Evolutionary conservation across 2,329 filamentous ascomycete genomes (phyloP), one percentile per base, ranked within the genome.

Genomic region (Talaromyces sp.): DNA sequence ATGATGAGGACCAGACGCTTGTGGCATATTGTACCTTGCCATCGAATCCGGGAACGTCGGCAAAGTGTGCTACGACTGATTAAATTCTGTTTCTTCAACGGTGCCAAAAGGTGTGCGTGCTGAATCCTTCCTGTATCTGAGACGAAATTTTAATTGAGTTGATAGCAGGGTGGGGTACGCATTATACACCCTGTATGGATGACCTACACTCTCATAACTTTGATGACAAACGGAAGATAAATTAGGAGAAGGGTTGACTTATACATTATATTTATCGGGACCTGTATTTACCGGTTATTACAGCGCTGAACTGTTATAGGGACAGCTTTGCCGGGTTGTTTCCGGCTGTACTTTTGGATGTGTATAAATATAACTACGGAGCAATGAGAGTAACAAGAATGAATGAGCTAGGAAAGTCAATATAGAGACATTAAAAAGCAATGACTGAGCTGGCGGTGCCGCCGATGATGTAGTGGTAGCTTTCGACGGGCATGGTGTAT

Each of bases 371-470:
- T 31, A 31, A 1, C 1, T 31, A 31, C 7, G 8, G 27, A 31
- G 27, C 27, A 6, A 31, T 6, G 27, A 31, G 22, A 22, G 22
- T 22, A 22, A 22, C 22, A 22, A 22, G 22, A 22, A 6, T 6
- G 27, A 6, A 1, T 31, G 27, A 6, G 7, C 7, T 31, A 31
- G 27, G 27, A 31, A 31, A 31, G 7, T 6, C 27, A 6, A 31
- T 31, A 31, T 31, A 31, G 5, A 31, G 27, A 31, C 27, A 31
- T 31, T 6, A 31, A 6, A 31, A 31, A 4, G 75, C 75, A 0
- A 77, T 47, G 0, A 72, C 72, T 22, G 66, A 69, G 27, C 75
- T 75, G 3, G 71, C 71, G 7, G 68, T 68, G 16, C 74, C 74
- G 27, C 73, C 74, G 4, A 77, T 72, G 52, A 77, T 69, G 59